Percentiles rank a stretch among this genome's conserved stretches.
Evolutionary conservation across 2,329 filamentous ascomycete species (phyloP).

Genomic region (Cladosporium sp.): DNA sequence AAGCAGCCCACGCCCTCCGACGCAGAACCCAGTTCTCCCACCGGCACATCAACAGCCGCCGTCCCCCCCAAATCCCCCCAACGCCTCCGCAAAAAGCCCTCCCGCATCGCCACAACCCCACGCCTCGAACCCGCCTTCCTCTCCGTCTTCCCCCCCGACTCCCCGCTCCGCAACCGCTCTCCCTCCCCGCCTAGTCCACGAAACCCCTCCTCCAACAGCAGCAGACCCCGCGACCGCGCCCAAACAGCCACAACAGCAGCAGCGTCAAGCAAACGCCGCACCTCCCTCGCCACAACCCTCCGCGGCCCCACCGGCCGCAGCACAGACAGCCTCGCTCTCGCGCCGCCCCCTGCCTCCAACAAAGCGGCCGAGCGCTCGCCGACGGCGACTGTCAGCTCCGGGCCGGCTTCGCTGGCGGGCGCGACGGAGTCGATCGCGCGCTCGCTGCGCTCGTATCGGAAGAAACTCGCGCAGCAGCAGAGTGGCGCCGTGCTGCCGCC

Average conservation of each 20-base stretch:
- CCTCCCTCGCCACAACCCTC: constrained; percentile 3
- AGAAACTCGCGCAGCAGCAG: constrained; percentile 44
- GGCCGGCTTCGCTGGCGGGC: constrained; percentile 40
- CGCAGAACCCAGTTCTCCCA: constrained; percentile 27
- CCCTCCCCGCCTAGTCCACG: constrained; percentile 36
- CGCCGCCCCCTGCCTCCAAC: constrained; percentile 1
- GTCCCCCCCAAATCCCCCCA: constrained; percentile 45
- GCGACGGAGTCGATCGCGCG: constrained; percentile 54
- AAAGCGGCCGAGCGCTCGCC: background rate
- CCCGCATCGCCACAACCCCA: constrained; percentile 43
- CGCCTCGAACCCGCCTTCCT: constrained; percentile 38
- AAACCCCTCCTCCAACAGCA: constrained; percentile 30
- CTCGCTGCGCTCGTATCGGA: constrained; percentile 52
- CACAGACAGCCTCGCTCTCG: constrained; percentile 26
- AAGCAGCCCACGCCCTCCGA: constrained; percentile 30
- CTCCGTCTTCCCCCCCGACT: constrained; percentile 14
- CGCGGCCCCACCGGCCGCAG: constrained; percentile 43
- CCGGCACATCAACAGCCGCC: constrained; percentile 26
- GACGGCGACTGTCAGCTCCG: constrained; percentile 17
- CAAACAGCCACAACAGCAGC: constrained; percentile 12
- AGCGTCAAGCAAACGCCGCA: constrained; percentile 21
- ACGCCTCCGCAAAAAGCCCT: constrained; percentile 39
- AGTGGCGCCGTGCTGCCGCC: constrained; percentile 37
- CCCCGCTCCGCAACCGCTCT: constrained; percentile 30
- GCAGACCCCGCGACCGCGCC: constrained; percentile 25